phyloP scores from a whole-genome alignment of 192 early-diverging fungal species.

The Umbelopsis sp. region DNA sequence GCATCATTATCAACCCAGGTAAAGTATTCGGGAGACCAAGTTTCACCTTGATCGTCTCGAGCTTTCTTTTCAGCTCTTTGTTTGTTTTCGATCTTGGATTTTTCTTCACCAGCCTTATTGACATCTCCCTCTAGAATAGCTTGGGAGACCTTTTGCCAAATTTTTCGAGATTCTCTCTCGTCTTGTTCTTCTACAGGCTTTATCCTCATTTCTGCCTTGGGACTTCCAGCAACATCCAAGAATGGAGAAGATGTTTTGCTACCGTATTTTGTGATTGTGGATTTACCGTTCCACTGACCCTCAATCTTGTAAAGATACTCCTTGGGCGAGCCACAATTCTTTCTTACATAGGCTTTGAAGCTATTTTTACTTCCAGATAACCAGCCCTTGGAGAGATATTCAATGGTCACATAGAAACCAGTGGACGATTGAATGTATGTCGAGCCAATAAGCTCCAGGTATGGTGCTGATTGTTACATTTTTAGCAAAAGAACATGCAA shows the following conservation, averaged over 20 bases:
- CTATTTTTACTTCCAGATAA: constrained; percentile 77
- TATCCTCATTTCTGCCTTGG: constrained; percentile 58
- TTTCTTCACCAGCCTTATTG: constrained; percentile 62
- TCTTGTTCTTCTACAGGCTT: constrained; percentile 58
- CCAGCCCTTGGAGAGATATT: constrained; percentile 73
- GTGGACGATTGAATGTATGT: constrained; percentile 67
- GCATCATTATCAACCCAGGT: constrained; percentile 35
- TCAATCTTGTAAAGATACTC: constrained; percentile 43
- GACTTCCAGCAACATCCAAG: constrained; percentile 59
- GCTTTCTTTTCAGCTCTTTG: constrained; percentile 60
- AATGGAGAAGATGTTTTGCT: constrained; percentile 54
- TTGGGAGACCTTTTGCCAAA: constrained; percentile 71
- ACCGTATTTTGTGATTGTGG: constrained; percentile 55
- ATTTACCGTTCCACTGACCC: constrained; percentile 72
- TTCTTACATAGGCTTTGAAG: constrained; percentile 59
- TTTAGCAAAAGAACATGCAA: background rate
- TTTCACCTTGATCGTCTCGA: constrained; percentile 53
- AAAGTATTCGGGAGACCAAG: constrained; percentile 35
- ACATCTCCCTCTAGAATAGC: constrained; percentile 68
- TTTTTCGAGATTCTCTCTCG: constrained; percentile 63
- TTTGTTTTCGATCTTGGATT: constrained; percentile 65
- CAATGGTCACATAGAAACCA: constrained; percentile 51
- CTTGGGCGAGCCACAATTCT: constrained; percentile 32
- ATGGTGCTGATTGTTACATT: constrained; percentile 27
- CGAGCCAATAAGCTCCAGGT: constrained; percentile 48